Evolutionary conservation across 306 rosid genomes (phyloP).

Genomic region (Inga laurina): DNA sequence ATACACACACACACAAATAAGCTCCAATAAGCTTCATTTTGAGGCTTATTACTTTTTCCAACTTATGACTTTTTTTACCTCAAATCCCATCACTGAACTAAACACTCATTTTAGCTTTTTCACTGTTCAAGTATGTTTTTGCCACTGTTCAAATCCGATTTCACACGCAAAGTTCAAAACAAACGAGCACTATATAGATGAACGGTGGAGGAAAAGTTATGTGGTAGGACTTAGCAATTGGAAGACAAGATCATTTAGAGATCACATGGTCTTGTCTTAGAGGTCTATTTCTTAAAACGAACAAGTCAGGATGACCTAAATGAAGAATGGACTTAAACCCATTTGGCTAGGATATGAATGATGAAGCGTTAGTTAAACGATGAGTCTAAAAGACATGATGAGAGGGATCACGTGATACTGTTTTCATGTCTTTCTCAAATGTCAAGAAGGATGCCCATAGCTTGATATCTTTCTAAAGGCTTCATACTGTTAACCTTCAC

Average conservation of each 20-base stretch:
- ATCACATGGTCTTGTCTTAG: not conserved
- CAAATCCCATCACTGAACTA: too few species aligned
- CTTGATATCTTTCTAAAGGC: too few species aligned
- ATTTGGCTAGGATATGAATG: not conserved
- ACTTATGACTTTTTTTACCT: too few species aligned
- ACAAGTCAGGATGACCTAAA: not conserved
- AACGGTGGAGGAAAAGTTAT: not conserved
- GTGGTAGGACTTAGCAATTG: not conserved
- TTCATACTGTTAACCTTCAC: too few species aligned
- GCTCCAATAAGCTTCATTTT: too few species aligned
- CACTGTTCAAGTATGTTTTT: too few species aligned
- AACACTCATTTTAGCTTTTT: too few species aligned
- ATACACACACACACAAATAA: too few species aligned
- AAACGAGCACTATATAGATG: not conserved
- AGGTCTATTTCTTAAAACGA: not conserved
- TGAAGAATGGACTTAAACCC: not conserved
- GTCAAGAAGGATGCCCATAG: too few species aligned
- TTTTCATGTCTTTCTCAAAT: not conserved
- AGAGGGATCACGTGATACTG: not conserved
- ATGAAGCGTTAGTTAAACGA: not conserved
- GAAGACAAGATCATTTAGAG: not conserved
- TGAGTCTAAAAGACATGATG: not conserved
- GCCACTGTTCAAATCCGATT: too few species aligned
- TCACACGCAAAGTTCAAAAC: too few species aligned
- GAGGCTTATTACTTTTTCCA: too few species aligned